phyloP scores from a whole-genome alignment of 805 yeast species.

The Kodamaea laetipori region DNA sequence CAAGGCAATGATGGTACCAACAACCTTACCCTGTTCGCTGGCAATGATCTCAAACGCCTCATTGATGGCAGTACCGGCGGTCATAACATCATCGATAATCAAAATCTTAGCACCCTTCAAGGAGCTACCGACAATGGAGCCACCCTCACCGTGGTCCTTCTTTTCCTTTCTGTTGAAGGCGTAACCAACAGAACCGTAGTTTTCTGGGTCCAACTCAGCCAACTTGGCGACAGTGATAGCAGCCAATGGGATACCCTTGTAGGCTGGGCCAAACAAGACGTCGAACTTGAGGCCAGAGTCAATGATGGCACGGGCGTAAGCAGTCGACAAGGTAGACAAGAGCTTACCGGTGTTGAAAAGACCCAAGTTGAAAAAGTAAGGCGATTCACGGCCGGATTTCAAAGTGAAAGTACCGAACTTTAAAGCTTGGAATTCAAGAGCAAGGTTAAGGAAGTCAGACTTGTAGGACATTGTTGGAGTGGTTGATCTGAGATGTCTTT shows the following conservation, averaged over 20 bases:
- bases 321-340: constrained; percentile 77
- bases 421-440: constrained; percentile 79
- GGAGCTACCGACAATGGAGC: constrained; percentile 83
- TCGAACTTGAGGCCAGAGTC: constrained; percentile 83
- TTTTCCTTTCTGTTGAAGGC: constrained; percentile 96
- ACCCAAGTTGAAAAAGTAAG: constrained; percentile 95
- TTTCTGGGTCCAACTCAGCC: constrained; percentile 84
- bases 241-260: constrained; percentile 94
- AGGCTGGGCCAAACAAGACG: constrained; percentile 94
- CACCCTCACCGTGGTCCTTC: constrained; percentile 99
- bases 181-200: constrained; percentile 73
- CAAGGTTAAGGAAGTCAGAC: constrained; percentile 72
- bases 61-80: constrained; percentile 97
- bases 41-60: constrained; percentile 86
- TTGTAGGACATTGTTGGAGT: constrained; percentile 41
- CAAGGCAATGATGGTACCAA: constrained; percentile 85
- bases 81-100: constrained; percentile 95
- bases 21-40: constrained; percentile 68
- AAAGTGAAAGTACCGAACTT: constrained; percentile 87
- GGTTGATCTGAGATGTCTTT: neutral
- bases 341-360: constrained; percentile 78
- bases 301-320: constrained; percentile 88
- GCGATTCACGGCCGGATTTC: constrained; percentile 92
- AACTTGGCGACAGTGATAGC: constrained; percentile 91
- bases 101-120: constrained; percentile 72